Conservation (phyloP, 306 rosid species). For the Lotus japonicus region DNA sequence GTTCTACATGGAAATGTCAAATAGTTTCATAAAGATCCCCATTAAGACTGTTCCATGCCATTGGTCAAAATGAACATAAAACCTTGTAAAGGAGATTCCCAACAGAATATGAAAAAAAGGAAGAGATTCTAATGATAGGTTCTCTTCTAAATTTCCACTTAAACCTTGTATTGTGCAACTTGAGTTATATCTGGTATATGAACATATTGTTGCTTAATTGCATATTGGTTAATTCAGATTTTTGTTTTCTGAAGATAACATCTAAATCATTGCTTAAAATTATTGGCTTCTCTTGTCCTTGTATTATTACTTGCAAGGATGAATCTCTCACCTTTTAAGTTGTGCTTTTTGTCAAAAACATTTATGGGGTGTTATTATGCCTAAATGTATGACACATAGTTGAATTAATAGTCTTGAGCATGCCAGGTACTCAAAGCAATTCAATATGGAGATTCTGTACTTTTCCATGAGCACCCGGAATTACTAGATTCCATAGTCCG, state of each 20-base stretch:
- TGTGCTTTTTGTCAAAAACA: not conserved
- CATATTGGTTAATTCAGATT: not conserved
- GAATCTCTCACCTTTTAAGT: not conserved
- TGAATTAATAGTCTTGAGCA: conserved; percentile 5
- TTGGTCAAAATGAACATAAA: not conserved
- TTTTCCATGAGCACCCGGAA: conserved; percentile 71
- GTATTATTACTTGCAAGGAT: not conserved
- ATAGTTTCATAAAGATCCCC: not conserved
- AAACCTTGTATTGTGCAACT: not conserved
- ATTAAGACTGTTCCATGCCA: not conserved
- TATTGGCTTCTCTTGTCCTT: not conserved
- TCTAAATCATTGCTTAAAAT: not conserved
- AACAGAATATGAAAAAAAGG: not conserved
- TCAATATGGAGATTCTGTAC: conserved; percentile 65
- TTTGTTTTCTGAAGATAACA: conserved; percentile 6
- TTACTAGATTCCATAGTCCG: conserved; percentile 64
- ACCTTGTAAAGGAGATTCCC: not conserved
- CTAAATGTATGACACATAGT: not conserved
- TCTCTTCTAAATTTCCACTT: not conserved
- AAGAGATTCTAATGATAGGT: not conserved
- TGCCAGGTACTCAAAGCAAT: conserved; percentile 79
- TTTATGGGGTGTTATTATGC: not conserved
- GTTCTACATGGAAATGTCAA: not conserved
- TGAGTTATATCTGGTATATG: conserved; percentile 4
- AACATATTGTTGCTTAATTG: not conserved